Conservation (phyloP, 306 rosid genomes). For the Begonia peltatifolia region DNA sequence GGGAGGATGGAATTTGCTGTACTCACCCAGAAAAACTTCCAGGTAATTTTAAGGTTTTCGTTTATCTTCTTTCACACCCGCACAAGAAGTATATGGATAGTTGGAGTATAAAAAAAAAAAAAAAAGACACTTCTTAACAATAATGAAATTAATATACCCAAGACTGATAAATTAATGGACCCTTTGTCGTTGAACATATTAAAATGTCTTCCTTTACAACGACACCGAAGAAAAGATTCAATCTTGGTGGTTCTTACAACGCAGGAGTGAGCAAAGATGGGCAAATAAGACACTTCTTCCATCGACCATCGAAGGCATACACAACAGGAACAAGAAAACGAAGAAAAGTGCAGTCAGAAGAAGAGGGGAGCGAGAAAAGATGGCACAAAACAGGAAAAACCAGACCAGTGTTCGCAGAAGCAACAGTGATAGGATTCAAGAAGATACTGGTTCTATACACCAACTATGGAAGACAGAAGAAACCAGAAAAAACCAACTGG, state of each 20-base stretch:
- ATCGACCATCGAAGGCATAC: conserved; percentile 87
- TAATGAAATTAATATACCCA: too few species aligned
- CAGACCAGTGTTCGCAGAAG: conserved; percentile 30
- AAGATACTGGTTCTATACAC: conserved; percentile 86
- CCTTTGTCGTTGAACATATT: too few species aligned
- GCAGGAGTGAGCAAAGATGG: conserved; percentile 90
- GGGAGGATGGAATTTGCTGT: conserved; percentile 82
- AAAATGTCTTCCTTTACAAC: too few species aligned
- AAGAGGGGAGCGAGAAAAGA: conserved; percentile 70
- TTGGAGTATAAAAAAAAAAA: too few species aligned
- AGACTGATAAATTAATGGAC: too few species aligned
- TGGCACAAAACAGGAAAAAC: conserved; percentile 99
- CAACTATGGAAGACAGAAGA: conserved; percentile 61
- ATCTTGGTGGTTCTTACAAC: background rate
- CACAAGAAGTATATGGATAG: too few species aligned
- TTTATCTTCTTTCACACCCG: too few species aligned
- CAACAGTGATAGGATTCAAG: conserved; percentile 57
- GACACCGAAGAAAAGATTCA: too few species aligned
- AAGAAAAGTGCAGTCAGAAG: conserved; percentile 73
- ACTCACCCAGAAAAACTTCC: conserved; percentile 95
- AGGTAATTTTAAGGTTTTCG: conserved; percentile 20
- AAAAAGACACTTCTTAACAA: too few species aligned
- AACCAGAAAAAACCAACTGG: conserved; percentile 83
- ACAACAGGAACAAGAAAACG: conserved; percentile 84
- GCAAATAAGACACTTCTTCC: conserved; percentile 76